Conservation (phyloP, 345 rosid species). For the Acer campestre region DNA sequence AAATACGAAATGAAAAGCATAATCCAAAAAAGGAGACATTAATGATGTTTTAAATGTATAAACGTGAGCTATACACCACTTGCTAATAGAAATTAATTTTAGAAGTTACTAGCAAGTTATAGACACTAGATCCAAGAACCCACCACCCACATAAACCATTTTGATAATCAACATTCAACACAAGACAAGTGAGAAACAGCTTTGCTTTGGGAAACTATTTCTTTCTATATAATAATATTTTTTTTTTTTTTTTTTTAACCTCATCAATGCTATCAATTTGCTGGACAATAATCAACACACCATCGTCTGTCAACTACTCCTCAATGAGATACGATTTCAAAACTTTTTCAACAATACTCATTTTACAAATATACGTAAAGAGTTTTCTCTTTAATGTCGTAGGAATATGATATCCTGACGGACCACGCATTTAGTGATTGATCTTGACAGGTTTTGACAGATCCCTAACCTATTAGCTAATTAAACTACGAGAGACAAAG, state of each 20-base stretch:
- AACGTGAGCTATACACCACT: constrained; percentile 19
- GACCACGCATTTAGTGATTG: no score
- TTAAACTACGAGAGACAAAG: constrained; percentile 41
- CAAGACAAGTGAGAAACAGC: no score
- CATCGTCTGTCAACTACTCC: background rate
- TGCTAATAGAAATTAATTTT: constrained; percentile 15
- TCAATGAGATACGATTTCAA: background rate
- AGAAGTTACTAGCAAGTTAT: constrained; percentile 6
- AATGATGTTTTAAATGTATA: constrained; percentile 26
- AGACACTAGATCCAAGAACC: constrained; percentile 45
- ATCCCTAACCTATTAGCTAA: no score
- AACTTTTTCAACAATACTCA: no score
- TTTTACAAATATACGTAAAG: no score
- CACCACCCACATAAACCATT: background rate
- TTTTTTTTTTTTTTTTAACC: background rate
- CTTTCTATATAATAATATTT: no score
- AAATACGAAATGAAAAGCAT: background rate
- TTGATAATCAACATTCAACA: no score
- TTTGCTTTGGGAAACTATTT: background rate
- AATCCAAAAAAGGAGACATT: constrained; percentile 34
- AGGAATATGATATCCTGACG: no score
- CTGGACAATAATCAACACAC: background rate
- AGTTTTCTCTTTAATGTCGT: no score
- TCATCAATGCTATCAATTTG: background rate
- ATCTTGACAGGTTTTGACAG: no score